Evolutionary conservation across 805 yeast species (phyloP), one percentile per base, ranked within the genome.

Genomic region (Clavispora vitiphila): DNA sequence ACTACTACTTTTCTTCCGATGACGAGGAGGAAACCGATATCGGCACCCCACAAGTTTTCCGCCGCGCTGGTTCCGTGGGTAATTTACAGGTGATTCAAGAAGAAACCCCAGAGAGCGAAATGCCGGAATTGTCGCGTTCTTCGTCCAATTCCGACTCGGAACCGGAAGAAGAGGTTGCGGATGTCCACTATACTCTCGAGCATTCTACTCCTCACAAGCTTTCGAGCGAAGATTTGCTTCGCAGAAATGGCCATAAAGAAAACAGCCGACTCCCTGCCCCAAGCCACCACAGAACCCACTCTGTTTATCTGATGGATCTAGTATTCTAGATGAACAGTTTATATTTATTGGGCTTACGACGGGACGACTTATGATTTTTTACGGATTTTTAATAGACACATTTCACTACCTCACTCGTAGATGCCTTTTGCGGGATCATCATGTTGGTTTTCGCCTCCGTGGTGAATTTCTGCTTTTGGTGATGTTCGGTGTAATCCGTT

Each of bases 301-400:
- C 75, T 3, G 50, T 59, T 18, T 60, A 70, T 24, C 64, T 74
- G 5, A 49, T 73, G 44, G 67, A 57, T 37, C 73, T 69, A 43
- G 64, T 72, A 7, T 61, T 68, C 39, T 57, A 58, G 27, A 16
- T 18, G 16, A n/a, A n/a, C 20, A 16, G 11, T 15, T 6, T 9
- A 15, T 16, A 29, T 15, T 5, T 21, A 21, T 29, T 8, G 20
- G 32, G 20, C 4, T 15, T 16, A 29, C 12, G 32, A 29, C 12
- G 32, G 18, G 20, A 29, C 32, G 35, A 32, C 11, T 32, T 32
- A 32, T n/a, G 16, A 32, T 32, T 21, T 21, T 21, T 16, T 20
- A 19, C 24, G 35, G 32, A 29, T 29, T 15, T 8, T 10, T 29
- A 29, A 29, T 29, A 29, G 32, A 29, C 32, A 9, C 20, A 23